Percentiles rank a stretch among this genome's conserved stretches.
These are phyloP conservation scores for Leishmania arabica DNA, from an alignment of 208 protist species.

Conservation along the genomic window DNA sequence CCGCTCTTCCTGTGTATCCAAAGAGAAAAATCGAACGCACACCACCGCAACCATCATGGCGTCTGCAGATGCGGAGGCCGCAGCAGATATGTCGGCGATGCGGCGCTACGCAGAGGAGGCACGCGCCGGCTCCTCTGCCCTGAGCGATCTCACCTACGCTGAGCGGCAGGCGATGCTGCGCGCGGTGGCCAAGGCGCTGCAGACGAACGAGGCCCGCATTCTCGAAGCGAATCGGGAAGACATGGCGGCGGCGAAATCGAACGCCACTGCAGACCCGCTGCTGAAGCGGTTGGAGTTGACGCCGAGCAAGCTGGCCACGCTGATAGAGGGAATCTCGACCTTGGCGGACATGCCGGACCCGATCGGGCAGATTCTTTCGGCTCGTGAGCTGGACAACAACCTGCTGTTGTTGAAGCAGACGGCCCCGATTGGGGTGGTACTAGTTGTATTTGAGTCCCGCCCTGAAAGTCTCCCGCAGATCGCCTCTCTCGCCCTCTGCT, in stretches of 20 bases:
- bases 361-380: constrained; percentile 53
- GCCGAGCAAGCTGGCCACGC: constrained; percentile 51
- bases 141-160: constrained; percentile 36
- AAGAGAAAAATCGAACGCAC: background rate
- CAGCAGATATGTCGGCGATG: constrained; percentile 12
- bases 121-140: constrained; percentile 51
- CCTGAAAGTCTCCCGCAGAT: constrained; percentile 91
- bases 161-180: constrained; percentile 50
- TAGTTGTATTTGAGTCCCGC: constrained; percentile 94
- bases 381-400: constrained; percentile 62
- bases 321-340: constrained; percentile 54
- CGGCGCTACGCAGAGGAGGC: constrained; percentile 49
- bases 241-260: constrained; percentile 42
- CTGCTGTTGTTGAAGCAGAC: constrained; percentile 81
- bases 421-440: constrained; percentile 90
- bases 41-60: background rate
- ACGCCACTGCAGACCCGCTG: constrained; percentile 39
- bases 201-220: constrained; percentile 47
- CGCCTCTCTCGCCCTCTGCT: constrained; percentile 75
- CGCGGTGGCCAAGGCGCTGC: constrained; percentile 60
- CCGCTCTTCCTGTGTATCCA: background rate
- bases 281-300: constrained; percentile 70
- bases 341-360: constrained; percentile 53
- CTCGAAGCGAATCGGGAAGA: constrained; percentile 76
- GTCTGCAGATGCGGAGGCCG: background rate